Base-by-base conservation (phyloP, 2,329 filamentous ascomycete species). In the Dothideomycetes sp. region DNA sequence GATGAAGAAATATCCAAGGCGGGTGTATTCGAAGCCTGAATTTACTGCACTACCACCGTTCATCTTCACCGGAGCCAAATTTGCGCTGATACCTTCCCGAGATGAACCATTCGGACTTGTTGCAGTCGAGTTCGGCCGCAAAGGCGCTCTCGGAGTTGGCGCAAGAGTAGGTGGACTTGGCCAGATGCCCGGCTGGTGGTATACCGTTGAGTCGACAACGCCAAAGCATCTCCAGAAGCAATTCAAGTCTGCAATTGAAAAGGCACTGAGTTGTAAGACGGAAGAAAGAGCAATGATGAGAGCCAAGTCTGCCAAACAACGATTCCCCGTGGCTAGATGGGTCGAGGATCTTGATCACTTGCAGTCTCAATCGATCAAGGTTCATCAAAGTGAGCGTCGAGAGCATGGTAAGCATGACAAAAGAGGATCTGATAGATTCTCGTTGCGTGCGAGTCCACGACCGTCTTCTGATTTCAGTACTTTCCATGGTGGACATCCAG, bases 141-240 rank as follows among this genome's bases (percentile, higher is more conserved):
- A 81, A 54, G 78, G 77, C 49, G 78, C 77, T 15, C 65, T 81
- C 32, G 77, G 77, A 48, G 75, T 81, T 41, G 78, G 77, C 34
- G 73, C 77, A 29, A 67, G 76, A 38, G 78, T 81, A 29, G 77
- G 77, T 47, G 78, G 77, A 39, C 65, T 81, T 16, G 76, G 77
- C n/a, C 73, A 79, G 52, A 81, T 81, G 77, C 78, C 78, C 15
- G 78, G 78, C 17, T 81, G 77, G 72, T 81, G 77, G 77, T 81
- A 74, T 54, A 80, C 77, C 0, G 72, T 81, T 40, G 78, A 81
- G 53, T 79, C 75, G 0, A 75, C 69, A 4, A 73, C 73, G 2
- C 77, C 76, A 0, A 68, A 68, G 32, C 77, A 81, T 60, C 59
- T 80, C 32, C 63, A 80, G 39, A 69, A 73, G 34, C 78, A 81